These are phyloP conservation scores for Colletotrichum noveboracense DNA, from an alignment of 2,329 filamentous ascomycete genomes.

Conservation along the genomic window DNA sequence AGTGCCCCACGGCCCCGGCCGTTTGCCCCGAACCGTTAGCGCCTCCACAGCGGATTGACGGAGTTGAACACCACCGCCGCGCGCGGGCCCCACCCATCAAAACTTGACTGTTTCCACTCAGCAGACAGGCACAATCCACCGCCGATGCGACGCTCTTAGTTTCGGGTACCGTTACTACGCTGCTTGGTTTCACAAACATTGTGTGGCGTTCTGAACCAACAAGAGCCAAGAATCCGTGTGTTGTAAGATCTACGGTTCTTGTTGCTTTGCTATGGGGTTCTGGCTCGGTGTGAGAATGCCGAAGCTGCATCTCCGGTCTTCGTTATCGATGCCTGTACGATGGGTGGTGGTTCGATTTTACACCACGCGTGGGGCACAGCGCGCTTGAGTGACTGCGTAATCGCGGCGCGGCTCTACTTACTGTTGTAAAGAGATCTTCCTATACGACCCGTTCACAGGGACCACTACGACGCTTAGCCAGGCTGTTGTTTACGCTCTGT, in stretches of 20 bases:
- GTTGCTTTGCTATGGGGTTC: background rate
- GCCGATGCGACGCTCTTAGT: constrained; percentile 1
- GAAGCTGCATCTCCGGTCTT: background rate
- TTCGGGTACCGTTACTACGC: background rate
- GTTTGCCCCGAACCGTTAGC: constrained; percentile 6
- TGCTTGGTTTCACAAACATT: background rate
- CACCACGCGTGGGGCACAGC: background rate
- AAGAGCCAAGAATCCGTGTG: background rate
- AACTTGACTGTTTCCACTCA: background rate
- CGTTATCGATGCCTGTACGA: background rate
- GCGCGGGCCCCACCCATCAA: background rate
- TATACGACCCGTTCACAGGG: background rate
- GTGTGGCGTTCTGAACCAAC: background rate
- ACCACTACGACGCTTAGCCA: background rate
- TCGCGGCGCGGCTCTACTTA: background rate
- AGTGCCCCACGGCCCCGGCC: background rate
- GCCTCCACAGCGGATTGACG: background rate
- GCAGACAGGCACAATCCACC: background rate
- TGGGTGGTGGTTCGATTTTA: background rate
- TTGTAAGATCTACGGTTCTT: background rate
- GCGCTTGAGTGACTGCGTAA: background rate
- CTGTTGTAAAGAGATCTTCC: no score
- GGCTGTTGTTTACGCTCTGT: no score
- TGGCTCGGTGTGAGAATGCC: background rate
- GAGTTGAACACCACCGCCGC: background rate